Base-by-base conservation (phyloP, 352 stramenopile species). In the Pythium coloratum region DNA sequence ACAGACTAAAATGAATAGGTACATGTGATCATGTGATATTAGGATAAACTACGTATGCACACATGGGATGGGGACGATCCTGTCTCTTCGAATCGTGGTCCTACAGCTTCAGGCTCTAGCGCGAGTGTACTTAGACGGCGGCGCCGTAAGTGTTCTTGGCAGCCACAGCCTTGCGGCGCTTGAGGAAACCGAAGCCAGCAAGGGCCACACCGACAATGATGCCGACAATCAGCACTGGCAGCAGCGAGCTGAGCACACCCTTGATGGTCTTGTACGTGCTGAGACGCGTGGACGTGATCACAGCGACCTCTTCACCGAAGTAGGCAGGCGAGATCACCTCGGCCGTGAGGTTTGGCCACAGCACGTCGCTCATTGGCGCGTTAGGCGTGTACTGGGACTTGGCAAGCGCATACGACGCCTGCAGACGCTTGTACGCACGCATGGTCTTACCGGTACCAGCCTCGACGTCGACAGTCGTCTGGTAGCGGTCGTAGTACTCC, bases 391-490 rank as follows among this genome's bases (percentile, higher is more conserved):
- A 57, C n/a, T 59, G 66, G 16, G 84, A 91, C 14, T 72, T 61
- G 9, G 72, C 70, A 9, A 91, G 28, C 5, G 82, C 73, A 58
- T 89, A 90, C 51, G 80, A 86, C 38, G 82, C 74, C 73, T 79
- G 66, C 33, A 86, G 72, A 14, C 82, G 81, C 76, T 93, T 91
- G 64, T 63, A 66, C 1, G 82, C 84, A 47, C 72, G 67, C 80
- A 93, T 88, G 57, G 84, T 84, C 77, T 91, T 87, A 32, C 84
- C 84, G 18, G 80, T 88, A 24, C 75, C 79, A n/a, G 80, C 70
- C 59, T 93, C 82, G 5, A 93, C 75, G 68, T 91, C 84, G 26
- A 90, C 66, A n/a, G 77, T 78, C 33, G 81, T 93, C 50, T 75
- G 59, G 72, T 89, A 91, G 32, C 62, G 66, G 40, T 76, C 72